Base-by-base conservation (phyloP, 805 yeast species). In the Candida dendrica region DNA sequence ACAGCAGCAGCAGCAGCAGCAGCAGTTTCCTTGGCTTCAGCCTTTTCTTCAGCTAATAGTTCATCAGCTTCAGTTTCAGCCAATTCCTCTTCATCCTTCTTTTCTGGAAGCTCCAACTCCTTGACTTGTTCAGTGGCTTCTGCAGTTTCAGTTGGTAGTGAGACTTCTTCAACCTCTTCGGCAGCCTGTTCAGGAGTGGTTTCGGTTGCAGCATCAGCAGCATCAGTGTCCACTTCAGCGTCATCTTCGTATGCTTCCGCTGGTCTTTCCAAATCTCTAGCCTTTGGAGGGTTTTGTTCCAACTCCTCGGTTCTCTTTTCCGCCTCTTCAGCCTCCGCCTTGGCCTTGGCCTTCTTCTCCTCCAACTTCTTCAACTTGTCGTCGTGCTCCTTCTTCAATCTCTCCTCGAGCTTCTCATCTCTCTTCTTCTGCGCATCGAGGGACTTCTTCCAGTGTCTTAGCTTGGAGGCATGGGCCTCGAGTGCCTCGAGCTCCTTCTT, bases 401-500 rank as follows among this genome's bases (percentile, higher is more conserved):
- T 26, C 14, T 26, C 26, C 8, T 31, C 31, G 8, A 26, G 20
- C 16, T 13, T 49, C 19, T 36, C 39, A 2, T 40, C 44, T 31
- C 42, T 37, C 24, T 40, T 37, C 20, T 31, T 18, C 31, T 42
- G 44, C 9, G 39, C 47, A 1, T 47, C 47, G 16, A 45, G 46
- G n/a, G 41, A 34, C 40, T 45, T 38, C 40, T 50, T 49, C 40
- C 47, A 19, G 6, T 34, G 30, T 10, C 33, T 45, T 10, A 45
- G 40, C 31, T 42, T 42, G 30, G 42, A 39, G 13, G 46, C 47
- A 30, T 49, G 47, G 32, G 40, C 40, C 14, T 46, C 46, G 16
- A 51, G 27, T n/a, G 44, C 43, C 9, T 45, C n/a, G 4, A 51
- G 20, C 27, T 49, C 52, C 17, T 39, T 38, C 36, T 44, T 39